Percentiles rank a stretch among this genome's conserved stretches.
Conservation (phyloP, 2,329 filamentous ascomycete genomes). For the Macroventuria anomochaeta region DNA sequence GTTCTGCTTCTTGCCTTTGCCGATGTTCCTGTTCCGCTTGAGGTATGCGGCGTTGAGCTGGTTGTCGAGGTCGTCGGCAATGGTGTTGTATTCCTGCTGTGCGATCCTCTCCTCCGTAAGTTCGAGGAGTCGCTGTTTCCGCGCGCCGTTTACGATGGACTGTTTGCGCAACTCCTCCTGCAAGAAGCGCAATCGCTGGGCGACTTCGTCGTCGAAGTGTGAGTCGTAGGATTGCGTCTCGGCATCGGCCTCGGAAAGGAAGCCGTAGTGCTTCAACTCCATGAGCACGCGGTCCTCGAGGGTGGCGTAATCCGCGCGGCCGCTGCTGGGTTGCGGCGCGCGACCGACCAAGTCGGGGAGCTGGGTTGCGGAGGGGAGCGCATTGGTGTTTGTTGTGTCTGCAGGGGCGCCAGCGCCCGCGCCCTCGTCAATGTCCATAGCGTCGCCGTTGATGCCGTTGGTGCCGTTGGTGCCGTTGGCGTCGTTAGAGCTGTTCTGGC, state of each 20-base stretch:
- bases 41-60: slow-evolving; percentile 95
- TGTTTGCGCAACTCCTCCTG: slow-evolving; percentile 83
- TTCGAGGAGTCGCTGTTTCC: slow-evolving; percentile 85
- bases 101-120: slow-evolving; percentile 92
- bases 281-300: slow-evolving; percentile 91
- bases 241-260: slow-evolving; percentile 76
- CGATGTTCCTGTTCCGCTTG: slow-evolving; percentile 92
- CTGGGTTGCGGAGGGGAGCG: slow-evolving; percentile 72
- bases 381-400: slow-evolving; percentile 46
- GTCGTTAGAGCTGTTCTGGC: slow-evolving; percentile 61
- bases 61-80: slow-evolving; percentile 92
- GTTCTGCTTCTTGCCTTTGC: slow-evolving; percentile 87
- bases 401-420: slow-evolving; percentile 44
- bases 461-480: slow-evolving; percentile 62
- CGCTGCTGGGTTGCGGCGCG: slow-evolving; percentile 69
- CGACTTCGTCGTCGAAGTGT: slow-evolving; percentile 92
- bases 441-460: slow-evolving; percentile 60
- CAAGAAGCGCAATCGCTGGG: slow-evolving; percentile 83
- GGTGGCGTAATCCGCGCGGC: slow-evolving; percentile 80
- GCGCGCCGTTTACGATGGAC: slow-evolving; percentile 85
- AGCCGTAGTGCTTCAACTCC: slow-evolving; percentile 88
- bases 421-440: slow-evolving; percentile 56
- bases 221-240: slow-evolving; percentile 79
- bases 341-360: slow-evolving; percentile 86
- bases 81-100: slow-evolving; percentile 94